Conservation (phyloP, 441 rosid genomes). For the Bruguiera hainesii region DNA sequence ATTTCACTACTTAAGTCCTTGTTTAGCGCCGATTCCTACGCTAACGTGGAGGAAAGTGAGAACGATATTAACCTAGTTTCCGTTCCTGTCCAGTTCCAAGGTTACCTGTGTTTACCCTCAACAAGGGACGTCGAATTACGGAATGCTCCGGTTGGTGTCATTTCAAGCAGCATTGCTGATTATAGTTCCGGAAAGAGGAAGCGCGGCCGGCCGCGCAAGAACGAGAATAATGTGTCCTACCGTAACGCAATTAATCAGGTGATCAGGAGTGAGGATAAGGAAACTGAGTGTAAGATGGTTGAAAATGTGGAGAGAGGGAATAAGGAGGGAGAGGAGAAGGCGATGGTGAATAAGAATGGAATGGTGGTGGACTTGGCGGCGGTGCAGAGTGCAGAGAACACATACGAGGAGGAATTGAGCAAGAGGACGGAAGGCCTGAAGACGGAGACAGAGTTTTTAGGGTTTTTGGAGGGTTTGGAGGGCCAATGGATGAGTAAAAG, state of each 20-base stretch:
- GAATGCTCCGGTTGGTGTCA: constrained; percentile 25
- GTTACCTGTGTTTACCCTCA: constrained; percentile 3
- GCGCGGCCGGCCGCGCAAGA: constrained; percentile 63
- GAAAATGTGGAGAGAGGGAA: constrained; percentile 5
- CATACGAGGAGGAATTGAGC: constrained; percentile 47
- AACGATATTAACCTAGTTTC: constrained; percentile 36
- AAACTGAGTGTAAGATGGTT: constrained; percentile 13
- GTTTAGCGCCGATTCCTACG: constrained; percentile 38
- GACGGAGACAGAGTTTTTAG: constrained; percentile 47
- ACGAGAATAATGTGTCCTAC: constrained; percentile 12
- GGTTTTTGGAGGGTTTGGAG: constrained; percentile 51
- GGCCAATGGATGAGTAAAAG: constrained; percentile 68
- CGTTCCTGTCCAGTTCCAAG: constrained; percentile 36
- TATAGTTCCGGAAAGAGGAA: constrained; percentile 33
- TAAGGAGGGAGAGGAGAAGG: constrained; percentile 17
- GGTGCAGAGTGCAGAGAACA: constrained; percentile 41
- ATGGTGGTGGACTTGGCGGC: constrained; percentile 29
- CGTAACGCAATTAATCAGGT: not conserved
- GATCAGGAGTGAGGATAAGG: constrained; percentile 11
- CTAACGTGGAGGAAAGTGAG: constrained; percentile 4
- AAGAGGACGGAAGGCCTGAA: constrained; percentile 50
- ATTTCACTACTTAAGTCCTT: constrained; percentile 54
- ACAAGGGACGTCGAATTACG: constrained; percentile 9
- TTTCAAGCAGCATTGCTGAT: not conserved
- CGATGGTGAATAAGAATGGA: constrained; percentile 32